Evolutionary conservation across 495 filamentous ascomycete species (phyloP), one percentile per base, ranked within the genome.

Genomic region (Sordaria brevicollis): DNA sequence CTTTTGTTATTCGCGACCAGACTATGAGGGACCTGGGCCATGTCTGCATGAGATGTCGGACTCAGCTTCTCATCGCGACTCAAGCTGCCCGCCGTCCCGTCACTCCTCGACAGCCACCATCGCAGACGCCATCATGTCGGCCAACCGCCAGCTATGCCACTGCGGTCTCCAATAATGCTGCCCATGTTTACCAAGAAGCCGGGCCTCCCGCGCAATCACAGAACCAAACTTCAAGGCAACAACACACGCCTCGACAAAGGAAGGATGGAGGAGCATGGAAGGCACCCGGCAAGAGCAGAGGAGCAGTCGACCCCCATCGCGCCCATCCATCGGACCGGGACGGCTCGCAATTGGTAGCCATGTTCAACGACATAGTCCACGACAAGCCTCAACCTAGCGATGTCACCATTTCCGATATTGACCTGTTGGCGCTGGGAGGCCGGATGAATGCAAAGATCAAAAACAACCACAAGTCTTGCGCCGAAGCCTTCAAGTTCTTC

Each of bases 401-500:
- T 29, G 35, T 33, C 15, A 62, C 49, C 49, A 62, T 62, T 31
- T 62, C 49, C 25, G 49, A 62, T 31, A 62, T 62, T 8, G 49
- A 62, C 17, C 11, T 62, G 49, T 4, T 34, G 49, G 34, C 34
- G 15, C 19, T 36, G 34, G 38, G 41, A 36, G 37, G 68, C 19
- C 35, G 72, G 11, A 62, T 62, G 49, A 25, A 62, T 29, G 49
- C 25, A 21, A 62, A 62, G 49, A 62, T 62, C 5, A 62, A 62
- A 62, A 13, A 62, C 49, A 62, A 62, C 49, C 29, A 31, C 31
- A 29, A 25, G 38, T 21, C 67, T 17, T 41, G 49, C 49, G 49
- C 69, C 11, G 75, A 79, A 2, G 75, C 81, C 13, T 86, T 79
- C 72, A 19, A 66, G 8, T 81, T 79, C 65, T 83, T 85, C 69